phyloP scores from a whole-genome alignment of 2,329 filamentous ascomycete species.

The Fusarium sp. region DNA sequence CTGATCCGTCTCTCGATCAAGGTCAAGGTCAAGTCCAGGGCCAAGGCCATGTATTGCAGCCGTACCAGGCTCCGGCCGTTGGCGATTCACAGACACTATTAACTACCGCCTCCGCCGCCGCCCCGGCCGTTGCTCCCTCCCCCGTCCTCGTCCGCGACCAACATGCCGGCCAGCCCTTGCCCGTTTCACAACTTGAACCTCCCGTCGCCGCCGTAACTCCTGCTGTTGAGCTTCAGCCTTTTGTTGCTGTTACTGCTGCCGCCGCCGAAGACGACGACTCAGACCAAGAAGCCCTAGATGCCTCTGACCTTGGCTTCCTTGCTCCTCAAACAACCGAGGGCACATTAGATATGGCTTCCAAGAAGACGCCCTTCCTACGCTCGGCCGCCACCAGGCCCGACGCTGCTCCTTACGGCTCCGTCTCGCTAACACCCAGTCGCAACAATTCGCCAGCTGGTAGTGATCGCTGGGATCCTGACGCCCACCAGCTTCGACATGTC shows the following conservation, averaged over 20 bases:
- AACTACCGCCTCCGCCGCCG: constrained; percentile 31
- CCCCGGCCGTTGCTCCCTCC: constrained; percentile 26
- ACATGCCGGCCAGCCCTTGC: constrained; percentile 24
- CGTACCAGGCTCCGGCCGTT: constrained; percentile 38
- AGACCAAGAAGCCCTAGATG: constrained; percentile 41
- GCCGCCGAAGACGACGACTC: constrained; percentile 10
- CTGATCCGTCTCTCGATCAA: constrained; percentile 33
- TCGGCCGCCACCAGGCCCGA: constrained; percentile 45
- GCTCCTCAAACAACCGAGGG: constrained; percentile 26
- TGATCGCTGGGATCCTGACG: constrained; percentile 47
- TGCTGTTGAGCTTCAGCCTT: constrained; percentile 1
- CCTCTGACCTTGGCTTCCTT: constrained; percentile 37
- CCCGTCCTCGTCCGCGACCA: constrained; percentile 20
- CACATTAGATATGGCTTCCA: constrained; percentile 49
- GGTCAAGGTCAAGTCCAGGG: neutral
- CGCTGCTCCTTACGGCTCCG: constrained; percentile 53
- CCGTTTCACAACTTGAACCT: constrained; percentile 9
- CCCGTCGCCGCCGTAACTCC: constrained; percentile 13
- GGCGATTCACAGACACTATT: constrained; percentile 39
- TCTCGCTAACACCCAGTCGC: constrained; percentile 50
- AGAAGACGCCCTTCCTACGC: constrained; percentile 52
- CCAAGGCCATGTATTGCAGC: constrained; percentile 39
- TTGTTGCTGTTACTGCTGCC: constrained; percentile 3
- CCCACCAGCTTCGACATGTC: constrained; percentile 50
- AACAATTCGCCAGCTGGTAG: constrained; percentile 51